These are phyloP conservation scores for Nicotiana knightiana DNA, from an alignment of 257 asterid species.

Conservation along the genomic window DNA sequence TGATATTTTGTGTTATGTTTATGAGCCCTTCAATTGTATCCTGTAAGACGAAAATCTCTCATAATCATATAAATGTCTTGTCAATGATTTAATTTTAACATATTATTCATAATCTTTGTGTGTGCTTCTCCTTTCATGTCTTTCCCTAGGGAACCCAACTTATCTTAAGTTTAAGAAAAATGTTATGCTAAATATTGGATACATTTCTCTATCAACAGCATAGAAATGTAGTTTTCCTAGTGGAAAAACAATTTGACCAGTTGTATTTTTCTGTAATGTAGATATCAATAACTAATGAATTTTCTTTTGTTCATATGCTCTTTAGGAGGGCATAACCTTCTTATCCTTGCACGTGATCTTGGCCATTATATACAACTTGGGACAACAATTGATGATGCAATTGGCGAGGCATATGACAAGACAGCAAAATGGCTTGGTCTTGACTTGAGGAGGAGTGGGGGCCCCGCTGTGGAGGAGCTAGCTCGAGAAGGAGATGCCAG, in stretches of 20 bases:
- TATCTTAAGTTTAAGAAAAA: neutral
- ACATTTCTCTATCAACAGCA: neutral
- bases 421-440: slow-evolving; percentile 99
- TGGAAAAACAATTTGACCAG: neutral
- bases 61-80: neutral
- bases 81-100: neutral
- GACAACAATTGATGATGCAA: slow-evolving; percentile 90
- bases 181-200: neutral
- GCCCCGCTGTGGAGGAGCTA: slow-evolving; percentile 94
- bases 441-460: slow-evolving; percentile 96
- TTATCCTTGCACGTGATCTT: slow-evolving; percentile 89
- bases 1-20: neutral
- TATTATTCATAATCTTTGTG: neutral
- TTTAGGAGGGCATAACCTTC: slow-evolving; percentile 94
- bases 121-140: neutral
- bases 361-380: slow-evolving; percentile 95
- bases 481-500: slow-evolving; percentile 85
- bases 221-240: neutral
- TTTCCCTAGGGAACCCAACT: neutral
- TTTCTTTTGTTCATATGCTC: slow-evolving; percentile 11
- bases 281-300: slow-evolving; percentile 9
- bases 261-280: neutral
- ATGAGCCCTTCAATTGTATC: neutral
- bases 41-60: neutral
- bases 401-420: slow-evolving; percentile 98